Base-by-base conservation (phyloP, 139 green algal genomes). In the Tetraselmis striata region DNA sequence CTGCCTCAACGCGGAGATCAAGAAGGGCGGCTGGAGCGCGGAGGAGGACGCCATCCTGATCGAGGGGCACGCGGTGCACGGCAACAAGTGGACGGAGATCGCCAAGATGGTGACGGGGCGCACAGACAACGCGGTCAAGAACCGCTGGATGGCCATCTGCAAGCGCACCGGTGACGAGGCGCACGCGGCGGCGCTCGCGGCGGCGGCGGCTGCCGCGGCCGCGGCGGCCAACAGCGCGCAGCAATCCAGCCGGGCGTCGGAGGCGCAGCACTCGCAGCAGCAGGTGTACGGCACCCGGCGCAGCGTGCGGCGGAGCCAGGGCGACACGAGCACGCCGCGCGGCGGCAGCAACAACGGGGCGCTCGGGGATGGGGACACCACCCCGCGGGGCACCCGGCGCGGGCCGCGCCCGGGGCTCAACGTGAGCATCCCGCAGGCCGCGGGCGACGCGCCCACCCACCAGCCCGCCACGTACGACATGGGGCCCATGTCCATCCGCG, bases 1-100 rank as follows among this genome's bases (percentile, higher is more conserved):
- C 75, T 91, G 83, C 79, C 77, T 96, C 26, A 95, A 91, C 80
- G 83, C 88, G 23, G 83, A 91, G 25, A 81, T 93, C 1, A 97
- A 95, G 81, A 92, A 92, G 59, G 91, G 92, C 2, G 80, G 82
- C 18, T 94, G 89, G 91, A 93, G 79, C 1, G n/a, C 81, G 24
- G 87, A 92, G 84, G 81, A 85, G 83, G n/a, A 84, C 59, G 32
- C 59, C 29, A 78, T 76, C 25, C 29, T 84, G 76, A 78, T 67
- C 11, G 58, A 84, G 1, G 81, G 76, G 25, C 81, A 84, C n/a
- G 29, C 28, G 25, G 78, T 75, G 67, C 78, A 81, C 59, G 81
- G 81, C 76, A 91, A 91, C 80, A 82, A 83, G 27, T 91, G 87
- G 87, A 91, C 87, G 2, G 80, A 91, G 75, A 91, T 91, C 76